Evolutionary conservation across 208 protist species (phyloP).

Genomic region (Jaenimonas drosophilae): DNA sequence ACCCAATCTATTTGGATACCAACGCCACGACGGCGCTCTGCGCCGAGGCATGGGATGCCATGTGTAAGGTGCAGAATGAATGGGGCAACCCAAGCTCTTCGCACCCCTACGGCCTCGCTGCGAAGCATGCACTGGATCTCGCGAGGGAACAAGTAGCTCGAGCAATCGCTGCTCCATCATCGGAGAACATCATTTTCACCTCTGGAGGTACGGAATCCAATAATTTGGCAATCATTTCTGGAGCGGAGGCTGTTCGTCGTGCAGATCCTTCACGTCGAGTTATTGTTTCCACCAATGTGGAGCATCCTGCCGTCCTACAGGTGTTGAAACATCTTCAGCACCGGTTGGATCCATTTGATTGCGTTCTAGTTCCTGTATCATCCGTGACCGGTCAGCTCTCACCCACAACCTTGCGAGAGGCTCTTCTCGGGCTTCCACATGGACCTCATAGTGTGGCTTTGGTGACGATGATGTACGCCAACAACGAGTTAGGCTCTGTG

Average conservation of each 20-base stretch:
- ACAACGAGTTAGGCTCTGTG: constrained; percentile 93
- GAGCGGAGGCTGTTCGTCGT: constrained; percentile 20
- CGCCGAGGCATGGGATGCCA: constrained; percentile 68
- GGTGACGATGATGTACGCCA: constrained; percentile 93
- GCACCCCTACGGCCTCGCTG: constrained; percentile 74
- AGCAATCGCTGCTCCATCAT: constrained; percentile 26
- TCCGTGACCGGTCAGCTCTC: constrained; percentile 20
- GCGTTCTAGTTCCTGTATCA: constrained; percentile 29
- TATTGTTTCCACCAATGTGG: constrained; percentile 69
- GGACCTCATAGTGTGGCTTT: constrained; percentile 48
- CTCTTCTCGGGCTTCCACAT: constrained; percentile 16
- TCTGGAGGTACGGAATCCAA: constrained; percentile 91
- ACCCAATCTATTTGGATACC: constrained; percentile 91
- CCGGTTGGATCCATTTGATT: constrained; percentile 13
- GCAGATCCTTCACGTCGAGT: constrained; percentile 13
- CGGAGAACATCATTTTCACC: constrained; percentile 87
- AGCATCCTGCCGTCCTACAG: constrained; percentile 85
- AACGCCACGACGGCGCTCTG: constrained; percentile 90
- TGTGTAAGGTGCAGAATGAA: constrained; percentile 25
- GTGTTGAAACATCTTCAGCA: constrained; percentile 43
- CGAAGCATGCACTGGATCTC: constrained; percentile 74
- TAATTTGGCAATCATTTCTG: constrained; percentile 86
- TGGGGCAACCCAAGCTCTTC: constrained; percentile 89
- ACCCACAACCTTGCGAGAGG: constrained; percentile 16
- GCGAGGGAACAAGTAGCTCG: constrained; percentile 44